Evolutionary conservation across 2,329 filamentous ascomycete genomes (phyloP).

Genomic region (Phyllosticta citribraziliensis): DNA sequence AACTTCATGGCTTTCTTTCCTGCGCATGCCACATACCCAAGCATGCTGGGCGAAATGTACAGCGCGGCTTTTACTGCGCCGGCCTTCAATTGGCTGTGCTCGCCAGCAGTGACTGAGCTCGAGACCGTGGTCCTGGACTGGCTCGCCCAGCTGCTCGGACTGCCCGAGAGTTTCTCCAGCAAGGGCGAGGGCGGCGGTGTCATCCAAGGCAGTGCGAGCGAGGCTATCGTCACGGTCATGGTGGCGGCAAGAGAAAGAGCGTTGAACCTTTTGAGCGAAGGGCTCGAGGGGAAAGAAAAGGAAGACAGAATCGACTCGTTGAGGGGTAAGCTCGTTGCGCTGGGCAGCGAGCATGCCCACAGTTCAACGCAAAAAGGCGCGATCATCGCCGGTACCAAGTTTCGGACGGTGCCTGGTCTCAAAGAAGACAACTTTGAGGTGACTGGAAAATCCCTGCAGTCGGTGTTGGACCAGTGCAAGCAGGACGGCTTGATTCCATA

Average conservation of each 20-base stretch:
- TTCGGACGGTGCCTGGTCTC: conserved; percentile 55
- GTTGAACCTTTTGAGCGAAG: conserved; percentile 21
- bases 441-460: conserved; percentile 52
- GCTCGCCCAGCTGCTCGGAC: conserved; percentile 64
- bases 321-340: conserved; percentile 63
- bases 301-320: conserved; percentile 61
- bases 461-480: conserved; percentile 55
- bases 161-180: conserved; percentile 67
- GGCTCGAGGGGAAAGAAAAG: conserved; percentile 40
- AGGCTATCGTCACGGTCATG: conserved; percentile 78
- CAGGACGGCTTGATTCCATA: conserved; percentile 70
- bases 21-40: conserved; percentile 68
- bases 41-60: conserved; percentile 88
- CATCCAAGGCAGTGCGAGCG: conserved; percentile 86
- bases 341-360: conserved; percentile 72
- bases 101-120: conserved; percentile 81
- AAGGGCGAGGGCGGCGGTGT: conserved; percentile 74
- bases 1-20: conserved; percentile 97
- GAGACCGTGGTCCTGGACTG: conserved; percentile 92
- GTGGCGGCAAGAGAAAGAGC: conserved; percentile 67
- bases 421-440: conserved; percentile 59
- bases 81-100: conserved; percentile 96
- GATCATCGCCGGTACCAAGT: conserved; percentile 76
- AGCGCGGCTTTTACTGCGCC: conserved; percentile 78
- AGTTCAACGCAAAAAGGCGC: conserved; percentile 81